Evolutionary conservation across 441 rosid species (phyloP).

Genomic region (Croton laevigatus): DNA sequence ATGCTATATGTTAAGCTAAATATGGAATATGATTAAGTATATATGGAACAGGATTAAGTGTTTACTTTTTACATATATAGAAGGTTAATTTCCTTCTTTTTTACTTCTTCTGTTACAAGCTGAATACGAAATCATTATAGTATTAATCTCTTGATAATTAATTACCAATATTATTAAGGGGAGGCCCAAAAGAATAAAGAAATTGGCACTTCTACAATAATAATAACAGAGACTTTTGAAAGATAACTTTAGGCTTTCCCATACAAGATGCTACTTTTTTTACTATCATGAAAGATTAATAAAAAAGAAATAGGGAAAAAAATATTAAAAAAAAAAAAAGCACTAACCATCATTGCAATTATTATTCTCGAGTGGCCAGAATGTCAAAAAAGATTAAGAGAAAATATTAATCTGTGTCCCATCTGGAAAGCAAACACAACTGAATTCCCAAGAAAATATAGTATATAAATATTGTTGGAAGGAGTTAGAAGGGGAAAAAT

Average conservation of each 20-base stretch:
- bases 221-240: background rate
- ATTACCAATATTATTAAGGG: no score
- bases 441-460: constrained; percentile 18
- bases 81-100: no score
- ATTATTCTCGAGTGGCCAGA: constrained; percentile 30
- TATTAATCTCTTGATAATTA: no score
- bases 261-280: background rate
- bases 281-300: background rate
- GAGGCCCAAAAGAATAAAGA: background rate
- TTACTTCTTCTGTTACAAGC: no score
- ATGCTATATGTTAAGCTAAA: no score
- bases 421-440: constrained; percentile 40
- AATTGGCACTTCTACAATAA: background rate
- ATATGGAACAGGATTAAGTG: no score
- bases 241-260: constrained; percentile 6
- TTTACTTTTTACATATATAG: no score
- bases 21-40: no score
- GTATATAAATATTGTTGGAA: no score
- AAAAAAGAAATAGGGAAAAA: constrained; percentile 14
- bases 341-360: constrained; percentile 30
- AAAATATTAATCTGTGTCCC: constrained; percentile 20
- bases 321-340: constrained; percentile 13
- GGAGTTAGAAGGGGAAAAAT: background rate
- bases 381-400: constrained; percentile 21
- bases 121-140: no score